Evolutionary conservation across 1,284 basidiomycete species (phyloP).

Genomic region (Porphyrellus sp.): DNA sequence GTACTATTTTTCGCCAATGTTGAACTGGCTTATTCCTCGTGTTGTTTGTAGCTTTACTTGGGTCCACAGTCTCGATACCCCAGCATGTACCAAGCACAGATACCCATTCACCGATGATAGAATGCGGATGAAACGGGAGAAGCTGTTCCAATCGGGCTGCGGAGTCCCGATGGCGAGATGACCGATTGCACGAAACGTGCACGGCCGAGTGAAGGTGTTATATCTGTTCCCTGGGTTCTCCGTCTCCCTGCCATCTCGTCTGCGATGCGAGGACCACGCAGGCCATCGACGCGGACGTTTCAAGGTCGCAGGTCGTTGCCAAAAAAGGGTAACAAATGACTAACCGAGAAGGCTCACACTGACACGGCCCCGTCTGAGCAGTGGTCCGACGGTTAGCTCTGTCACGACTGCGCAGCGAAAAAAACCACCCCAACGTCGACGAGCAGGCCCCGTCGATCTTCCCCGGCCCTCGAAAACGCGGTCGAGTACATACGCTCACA

Average conservation of each 20-base stretch:
- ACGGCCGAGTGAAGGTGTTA: no score
- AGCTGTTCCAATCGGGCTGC: neutral
- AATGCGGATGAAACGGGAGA: no score
- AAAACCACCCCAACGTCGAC: neutral
- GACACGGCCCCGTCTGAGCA: no score
- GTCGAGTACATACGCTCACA: neutral
- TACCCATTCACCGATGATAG: neutral
- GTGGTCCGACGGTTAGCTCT: no score
- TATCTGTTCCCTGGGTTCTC: no score
- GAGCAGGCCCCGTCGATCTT: no score
- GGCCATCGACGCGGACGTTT: no score
- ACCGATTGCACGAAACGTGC: neutral
- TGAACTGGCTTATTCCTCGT: neutral
- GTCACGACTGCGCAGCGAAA: no score
- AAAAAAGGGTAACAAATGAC: conserved; percentile 15
- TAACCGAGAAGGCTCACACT: no score
- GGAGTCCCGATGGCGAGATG: neutral
- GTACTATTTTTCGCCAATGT: no score
- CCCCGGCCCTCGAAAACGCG: no score
- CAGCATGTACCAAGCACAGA: conserved; percentile 1
- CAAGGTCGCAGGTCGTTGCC: conserved; percentile 6
- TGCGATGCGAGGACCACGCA: neutral
- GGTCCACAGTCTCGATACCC: conserved; percentile 5
- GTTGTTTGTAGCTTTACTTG: conserved; percentile 2
- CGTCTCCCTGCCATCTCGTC: neutral